Conservation (phyloP, 176 grass and related monocot genomes). For the Rhynchospora pubera region DNA sequence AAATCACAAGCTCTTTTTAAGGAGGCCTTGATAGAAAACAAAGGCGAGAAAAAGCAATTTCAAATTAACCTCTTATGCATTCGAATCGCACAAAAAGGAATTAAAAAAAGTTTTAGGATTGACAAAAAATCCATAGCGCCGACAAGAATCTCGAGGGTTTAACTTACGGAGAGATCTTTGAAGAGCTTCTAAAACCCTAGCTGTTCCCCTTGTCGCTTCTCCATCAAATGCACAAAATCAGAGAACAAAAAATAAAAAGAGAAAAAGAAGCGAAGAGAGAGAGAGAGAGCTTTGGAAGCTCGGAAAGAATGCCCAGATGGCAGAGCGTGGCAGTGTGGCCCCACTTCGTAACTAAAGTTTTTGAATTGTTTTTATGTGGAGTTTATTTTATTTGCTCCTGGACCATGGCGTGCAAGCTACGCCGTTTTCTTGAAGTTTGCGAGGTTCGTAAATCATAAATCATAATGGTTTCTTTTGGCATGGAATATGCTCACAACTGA, state of each 20-base stretch:
- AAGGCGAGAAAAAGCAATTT: not conserved
- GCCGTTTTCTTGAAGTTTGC: not conserved
- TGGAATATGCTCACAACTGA: too few species aligned
- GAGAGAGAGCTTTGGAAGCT: conserved; percentile 5
- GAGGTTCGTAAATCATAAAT: too few species aligned
- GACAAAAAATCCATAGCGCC: not conserved
- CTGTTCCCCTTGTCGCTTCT: not conserved
- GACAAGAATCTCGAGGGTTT: conserved; percentile 5
- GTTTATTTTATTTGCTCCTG: not conserved
- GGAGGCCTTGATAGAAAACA: not conserved
- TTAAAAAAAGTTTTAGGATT: not conserved
- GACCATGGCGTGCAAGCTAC: conserved; percentile 5
- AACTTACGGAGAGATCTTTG: not conserved
- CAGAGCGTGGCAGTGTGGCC: conserved; percentile 3
- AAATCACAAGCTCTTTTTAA: not conserved
- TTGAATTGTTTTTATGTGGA: not conserved
- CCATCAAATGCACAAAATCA: not conserved
- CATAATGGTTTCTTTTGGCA: too few species aligned
- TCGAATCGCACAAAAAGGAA: too few species aligned
- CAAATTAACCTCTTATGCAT: not conserved
- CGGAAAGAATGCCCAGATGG: conserved; percentile 6
- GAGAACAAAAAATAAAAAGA: not conserved
- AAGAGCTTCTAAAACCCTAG: conserved; percentile 3
- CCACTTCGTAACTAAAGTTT: conserved; percentile 14
- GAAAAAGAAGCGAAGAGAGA: not conserved